These are phyloP conservation scores for Pseudogymnoascus sp. DNA, from an alignment of 2,329 filamentous ascomycete genomes.

Conservation along the genomic window DNA sequence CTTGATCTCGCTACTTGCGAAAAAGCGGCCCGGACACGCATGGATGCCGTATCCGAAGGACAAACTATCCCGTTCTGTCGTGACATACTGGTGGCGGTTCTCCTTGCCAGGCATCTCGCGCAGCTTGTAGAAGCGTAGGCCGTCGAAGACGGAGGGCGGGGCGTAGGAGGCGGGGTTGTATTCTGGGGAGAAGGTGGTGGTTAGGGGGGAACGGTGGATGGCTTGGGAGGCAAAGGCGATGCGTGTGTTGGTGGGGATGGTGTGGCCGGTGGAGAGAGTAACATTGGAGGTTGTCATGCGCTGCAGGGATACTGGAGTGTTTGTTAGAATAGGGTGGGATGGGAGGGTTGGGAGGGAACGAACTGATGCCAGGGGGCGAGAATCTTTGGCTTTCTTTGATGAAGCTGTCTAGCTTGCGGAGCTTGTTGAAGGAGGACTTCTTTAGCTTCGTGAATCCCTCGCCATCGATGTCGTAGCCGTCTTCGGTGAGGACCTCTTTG, in stretches of 20 bases:
- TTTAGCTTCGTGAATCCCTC: conserved; percentile 29
- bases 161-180: conserved; percentile 18
- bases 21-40: conserved; percentile 36
- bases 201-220: conserved; percentile 21
- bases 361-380: conserved; percentile 27
- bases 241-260: conserved; percentile 24
- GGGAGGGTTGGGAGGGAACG: conserved; percentile 9
- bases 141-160: conserved; percentile 18
- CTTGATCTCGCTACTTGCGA: conserved; percentile 34
- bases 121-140: conserved; percentile 19
- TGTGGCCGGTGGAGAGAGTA: conserved; percentile 29
- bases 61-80: conserved; percentile 27
- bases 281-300: conserved; percentile 18
- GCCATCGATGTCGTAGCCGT: conserved; percentile 44
- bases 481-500: conserved; percentile 24
- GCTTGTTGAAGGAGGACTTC: conserved; percentile 18
- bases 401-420: conserved; percentile 34
- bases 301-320: conserved; percentile 16
- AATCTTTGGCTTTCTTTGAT: conserved; percentile 33
- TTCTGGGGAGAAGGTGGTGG: conserved; percentile 18
- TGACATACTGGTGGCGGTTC: conserved; percentile 30
- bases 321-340: not conserved
- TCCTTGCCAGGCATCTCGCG: conserved; percentile 19
- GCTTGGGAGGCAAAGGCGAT: conserved; percentile 27
- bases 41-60: conserved; percentile 35